A percentile compares a stretch with the other conserved stretches of the same genome.
Conservation (phyloP, 148 eudicot species). For the Nyssa sinensis region DNA sequence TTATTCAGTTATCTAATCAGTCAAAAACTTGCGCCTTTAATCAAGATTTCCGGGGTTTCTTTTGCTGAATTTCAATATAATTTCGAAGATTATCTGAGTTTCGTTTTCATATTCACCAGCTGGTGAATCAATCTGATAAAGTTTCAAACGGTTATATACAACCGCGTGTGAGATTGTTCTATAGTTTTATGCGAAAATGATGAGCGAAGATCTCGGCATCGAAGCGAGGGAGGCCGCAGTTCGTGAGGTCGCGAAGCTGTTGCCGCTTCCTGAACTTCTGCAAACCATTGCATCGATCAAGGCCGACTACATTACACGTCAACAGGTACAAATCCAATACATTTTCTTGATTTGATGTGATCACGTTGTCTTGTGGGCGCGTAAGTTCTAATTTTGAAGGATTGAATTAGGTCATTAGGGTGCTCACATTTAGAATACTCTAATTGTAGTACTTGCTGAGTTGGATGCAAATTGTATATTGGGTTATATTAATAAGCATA, state of each 20-base stretch:
- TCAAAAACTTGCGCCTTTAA: neutral
- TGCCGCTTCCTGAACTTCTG: slow-evolving; percentile 84
- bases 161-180: neutral
- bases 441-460: no score
- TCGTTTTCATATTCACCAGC: neutral
- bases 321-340: slow-evolving; percentile 49
- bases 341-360: neutral
- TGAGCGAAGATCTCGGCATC: slow-evolving; percentile 90
- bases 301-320: slow-evolving; percentile 90
- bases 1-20: no score
- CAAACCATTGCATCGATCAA: slow-evolving; percentile 87
- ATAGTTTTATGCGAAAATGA: slow-evolving; percentile 35
- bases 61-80: neutral
- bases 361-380: neutral
- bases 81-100: neutral
- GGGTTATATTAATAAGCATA: neutral
- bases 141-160: neutral
- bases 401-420: neutral
- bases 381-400: neutral
- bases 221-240: slow-evolving; percentile 92
- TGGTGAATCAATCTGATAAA: neutral
- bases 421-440: neutral
- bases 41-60: neutral
- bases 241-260: slow-evolving; percentile 88
- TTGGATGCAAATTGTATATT: neutral